phyloP scores from a whole-genome alignment of 306 rosid genomes.

The Lathyrus aphaca region DNA sequence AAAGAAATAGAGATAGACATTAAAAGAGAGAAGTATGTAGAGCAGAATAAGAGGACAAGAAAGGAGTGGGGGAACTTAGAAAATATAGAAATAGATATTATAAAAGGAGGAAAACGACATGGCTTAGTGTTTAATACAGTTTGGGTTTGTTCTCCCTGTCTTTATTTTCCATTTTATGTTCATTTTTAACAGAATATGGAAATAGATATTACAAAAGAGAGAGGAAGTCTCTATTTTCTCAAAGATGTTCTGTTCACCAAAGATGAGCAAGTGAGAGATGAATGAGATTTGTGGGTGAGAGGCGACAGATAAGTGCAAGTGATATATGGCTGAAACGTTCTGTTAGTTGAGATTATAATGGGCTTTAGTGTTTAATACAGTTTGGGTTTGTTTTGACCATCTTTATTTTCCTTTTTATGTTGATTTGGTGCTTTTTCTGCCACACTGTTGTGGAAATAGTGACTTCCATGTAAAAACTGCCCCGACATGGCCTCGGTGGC shows the following conservation, averaged over 20 bases:
- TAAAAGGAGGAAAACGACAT: no score
- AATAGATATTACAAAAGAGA: not conserved
- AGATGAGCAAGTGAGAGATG: no score
- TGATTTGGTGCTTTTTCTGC: conserved; percentile 13
- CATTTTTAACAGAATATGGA: not conserved
- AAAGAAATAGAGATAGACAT: no score
- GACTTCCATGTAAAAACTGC: conserved; percentile 4
- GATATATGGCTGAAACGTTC: not conserved
- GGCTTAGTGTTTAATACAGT: not conserved
- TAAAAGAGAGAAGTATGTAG: no score
- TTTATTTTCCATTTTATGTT: no score
- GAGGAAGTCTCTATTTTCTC: not conserved
- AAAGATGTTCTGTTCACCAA: not conserved
- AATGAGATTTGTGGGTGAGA: no score
- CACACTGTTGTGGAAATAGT: not conserved
- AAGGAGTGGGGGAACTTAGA: no score
- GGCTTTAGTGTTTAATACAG: not conserved
- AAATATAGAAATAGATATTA: no score
- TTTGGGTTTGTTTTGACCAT: not conserved
- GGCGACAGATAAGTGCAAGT: not conserved
- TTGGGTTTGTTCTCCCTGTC: no score
- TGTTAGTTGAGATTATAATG: conserved; percentile 6
- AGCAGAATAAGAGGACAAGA: no score
- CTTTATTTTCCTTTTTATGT: not conserved
- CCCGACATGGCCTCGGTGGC: no score